These are phyloP conservation scores for Hypomyces perniciosus DNA, from an alignment of 2,329 filamentous ascomycete species.

Conservation along the genomic window DNA sequence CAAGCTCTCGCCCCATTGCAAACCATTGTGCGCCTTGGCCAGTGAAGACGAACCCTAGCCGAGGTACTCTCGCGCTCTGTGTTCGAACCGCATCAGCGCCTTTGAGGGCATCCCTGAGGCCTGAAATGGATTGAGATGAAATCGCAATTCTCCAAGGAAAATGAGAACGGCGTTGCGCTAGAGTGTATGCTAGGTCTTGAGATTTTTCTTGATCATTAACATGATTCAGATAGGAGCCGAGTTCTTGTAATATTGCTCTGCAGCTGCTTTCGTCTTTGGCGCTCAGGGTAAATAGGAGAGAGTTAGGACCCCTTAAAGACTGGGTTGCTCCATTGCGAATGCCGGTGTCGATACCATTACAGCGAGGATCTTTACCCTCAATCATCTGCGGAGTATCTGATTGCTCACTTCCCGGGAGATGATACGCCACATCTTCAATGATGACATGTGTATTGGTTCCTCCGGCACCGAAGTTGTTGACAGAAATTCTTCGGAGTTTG, in stretches of 20 bases:
- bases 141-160: background rate
- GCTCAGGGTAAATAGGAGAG: background rate
- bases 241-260: background rate
- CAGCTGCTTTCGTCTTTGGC: background rate
- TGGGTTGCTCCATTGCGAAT: too few relatives aligned
- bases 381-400: background rate
- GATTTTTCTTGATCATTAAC: background rate
- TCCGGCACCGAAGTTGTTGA: slow-evolving; percentile 32
- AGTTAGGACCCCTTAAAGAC: too few relatives aligned
- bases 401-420: background rate
- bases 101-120: slow-evolving; percentile 9
- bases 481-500: slow-evolving; percentile 14
- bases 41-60: slow-evolving; percentile 22
- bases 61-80: background rate
- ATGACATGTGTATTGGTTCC: slow-evolving; percentile 7
- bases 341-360: too few relatives aligned
- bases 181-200: background rate
- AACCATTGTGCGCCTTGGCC: slow-evolving; percentile 30
- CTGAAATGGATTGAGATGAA: background rate
- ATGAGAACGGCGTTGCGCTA: background rate
- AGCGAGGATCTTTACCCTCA: background rate
- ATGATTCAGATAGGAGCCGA: background rate
- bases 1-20: slow-evolving; percentile 22
- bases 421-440: background rate
- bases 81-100: background rate